Evolutionary conservation across 257 asterid genomes (phyloP), one percentile per base, ranked within the genome.

Genomic region (Penstemon eatonii): DNA sequence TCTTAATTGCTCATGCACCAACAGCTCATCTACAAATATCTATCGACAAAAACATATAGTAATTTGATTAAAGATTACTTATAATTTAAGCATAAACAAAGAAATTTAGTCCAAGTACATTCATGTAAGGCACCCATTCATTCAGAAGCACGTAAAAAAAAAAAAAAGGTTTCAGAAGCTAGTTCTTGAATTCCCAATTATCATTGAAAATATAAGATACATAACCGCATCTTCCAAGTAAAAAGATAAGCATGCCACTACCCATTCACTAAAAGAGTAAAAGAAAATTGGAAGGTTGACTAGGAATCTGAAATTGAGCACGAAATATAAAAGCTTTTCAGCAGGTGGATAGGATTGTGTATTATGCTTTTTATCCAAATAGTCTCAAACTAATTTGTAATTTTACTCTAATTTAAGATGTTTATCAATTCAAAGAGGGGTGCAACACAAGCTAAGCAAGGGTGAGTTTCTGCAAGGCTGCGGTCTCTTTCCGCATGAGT

Each of bases 21-120:
- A 73, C 70, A 90, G 83, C 89, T 90, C 97, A 68, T 93, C 97
- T 69, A 88, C 71, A 66, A 86, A 73, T 43, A 88, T 89, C 97
- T 93, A 90, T 43, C 64, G 38, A 74, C 15, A 60, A 68, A 47
- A 78, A 55, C 15, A 60, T 15, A 46, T 39, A 72, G 44, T 45
- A 51, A 55, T 44, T 41, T 8, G 39, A 11, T 56, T 12, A 36
- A 49, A 13, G 7, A 70, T 57, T 12, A 43, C 10, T 37, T 4
- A 53, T 19, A 72, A 68, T 33, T 18, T 6, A 37, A 46, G 49
- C 44, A 54, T 9, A 50, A 52, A 52, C 8, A 51, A 59, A 47
- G 11, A 61, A 68, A 49, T 41, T 53, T 3, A 15, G 56, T 38
- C 25, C 44, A 60, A 18, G 40, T 53, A 11, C 42, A 68, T 8